These are phyloP conservation scores for Globomyces sp. DNA, from an alignment of 371 early-diverging fungal genomes.

Conservation along the genomic window DNA sequence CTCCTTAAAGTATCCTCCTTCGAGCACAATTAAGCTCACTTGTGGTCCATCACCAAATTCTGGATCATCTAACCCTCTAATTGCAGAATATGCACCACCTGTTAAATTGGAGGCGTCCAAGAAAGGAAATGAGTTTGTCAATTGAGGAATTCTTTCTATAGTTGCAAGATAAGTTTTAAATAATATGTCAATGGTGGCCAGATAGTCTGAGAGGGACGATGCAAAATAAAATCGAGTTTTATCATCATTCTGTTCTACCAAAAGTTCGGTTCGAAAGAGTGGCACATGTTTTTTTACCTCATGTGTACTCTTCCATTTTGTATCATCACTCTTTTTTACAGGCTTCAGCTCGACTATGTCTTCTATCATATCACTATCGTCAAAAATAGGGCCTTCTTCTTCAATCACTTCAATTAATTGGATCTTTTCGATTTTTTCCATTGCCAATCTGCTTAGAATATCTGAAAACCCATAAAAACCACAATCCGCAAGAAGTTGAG, in stretches of 20 bases:
- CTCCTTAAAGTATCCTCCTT: constrained; percentile 52
- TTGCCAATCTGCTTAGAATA: constrained; percentile 40
- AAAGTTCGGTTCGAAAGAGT: constrained; percentile 47
- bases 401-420: constrained; percentile 43
- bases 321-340: constrained; percentile 10
- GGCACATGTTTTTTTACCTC: constrained; percentile 28
- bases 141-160: constrained; percentile 39
- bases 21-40: constrained; percentile 43
- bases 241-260: constrained; percentile 27
- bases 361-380: constrained; percentile 17
- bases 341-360: background rate
- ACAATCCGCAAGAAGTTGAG: constrained; percentile 38
- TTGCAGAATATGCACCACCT: constrained; percentile 47
- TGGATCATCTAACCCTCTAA: constrained; percentile 47
- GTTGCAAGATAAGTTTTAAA: constrained; percentile 42
- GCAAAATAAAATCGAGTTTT: constrained; percentile 36
- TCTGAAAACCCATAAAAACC: constrained; percentile 51
- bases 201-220: constrained; percentile 45
- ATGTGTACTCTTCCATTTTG: constrained; percentile 8
- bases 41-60: constrained; percentile 53
- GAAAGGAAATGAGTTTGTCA: constrained; percentile 52
- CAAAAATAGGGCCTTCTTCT: constrained; percentile 32
- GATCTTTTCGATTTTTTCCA: constrained; percentile 23
- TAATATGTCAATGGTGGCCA: constrained; percentile 41
- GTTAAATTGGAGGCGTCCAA: constrained; percentile 44